These are phyloP conservation scores for Massarina eburnea DNA, from an alignment of 2,329 filamentous ascomycete genomes.

Conservation along the genomic window DNA sequence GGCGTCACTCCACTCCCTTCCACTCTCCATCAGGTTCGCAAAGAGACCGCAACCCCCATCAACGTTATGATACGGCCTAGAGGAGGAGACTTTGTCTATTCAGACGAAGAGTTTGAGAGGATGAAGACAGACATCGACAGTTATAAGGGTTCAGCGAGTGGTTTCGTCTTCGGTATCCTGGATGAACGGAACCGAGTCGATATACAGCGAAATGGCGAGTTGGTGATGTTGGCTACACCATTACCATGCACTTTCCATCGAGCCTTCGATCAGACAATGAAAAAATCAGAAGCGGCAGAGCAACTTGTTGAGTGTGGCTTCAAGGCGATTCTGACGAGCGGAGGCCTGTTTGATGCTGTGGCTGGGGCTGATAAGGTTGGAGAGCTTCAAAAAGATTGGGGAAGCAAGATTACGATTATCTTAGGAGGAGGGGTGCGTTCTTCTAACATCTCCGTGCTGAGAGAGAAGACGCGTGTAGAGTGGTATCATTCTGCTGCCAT, in stretches of 20 bases:
- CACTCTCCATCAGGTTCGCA: slow-evolving; percentile 27
- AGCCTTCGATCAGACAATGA: slow-evolving; percentile 51
- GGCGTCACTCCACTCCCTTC: slow-evolving; percentile 46
- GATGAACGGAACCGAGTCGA: slow-evolving; percentile 41
- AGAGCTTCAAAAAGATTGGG: slow-evolving; percentile 31
- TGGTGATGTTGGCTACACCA: slow-evolving; percentile 47
- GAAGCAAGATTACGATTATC: slow-evolving; percentile 47
- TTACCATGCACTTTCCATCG: slow-evolving; percentile 58
- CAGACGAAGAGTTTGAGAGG: slow-evolving; percentile 40
- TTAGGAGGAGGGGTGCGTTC: slow-evolving; percentile 55
- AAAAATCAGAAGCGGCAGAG: slow-evolving; percentile 35
- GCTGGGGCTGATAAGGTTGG: slow-evolving; percentile 39
- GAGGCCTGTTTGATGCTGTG: slow-evolving; percentile 40
- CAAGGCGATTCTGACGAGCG: slow-evolving; percentile 52
- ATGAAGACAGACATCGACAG: slow-evolving; percentile 48
- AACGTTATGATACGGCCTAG: slow-evolving; percentile 58
- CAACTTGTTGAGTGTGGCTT: slow-evolving; percentile 51
- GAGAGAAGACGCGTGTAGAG: slow-evolving; percentile 24
- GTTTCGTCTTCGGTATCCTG: slow-evolving; percentile 58
- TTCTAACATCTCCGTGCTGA: slow-evolving; percentile 45
- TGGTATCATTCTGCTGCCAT: slow-evolving; percentile 52
- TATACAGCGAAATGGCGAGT: slow-evolving; percentile 40
- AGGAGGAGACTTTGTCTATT: slow-evolving; percentile 50
- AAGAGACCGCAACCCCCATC: slow-evolving; percentile 43
- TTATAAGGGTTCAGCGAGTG: slow-evolving; percentile 45